Evolutionary conservation across 2,329 filamentous ascomycete genomes (phyloP), one percentile per base, ranked within the genome.

Genomic region (Sphaerulina musiva): DNA sequence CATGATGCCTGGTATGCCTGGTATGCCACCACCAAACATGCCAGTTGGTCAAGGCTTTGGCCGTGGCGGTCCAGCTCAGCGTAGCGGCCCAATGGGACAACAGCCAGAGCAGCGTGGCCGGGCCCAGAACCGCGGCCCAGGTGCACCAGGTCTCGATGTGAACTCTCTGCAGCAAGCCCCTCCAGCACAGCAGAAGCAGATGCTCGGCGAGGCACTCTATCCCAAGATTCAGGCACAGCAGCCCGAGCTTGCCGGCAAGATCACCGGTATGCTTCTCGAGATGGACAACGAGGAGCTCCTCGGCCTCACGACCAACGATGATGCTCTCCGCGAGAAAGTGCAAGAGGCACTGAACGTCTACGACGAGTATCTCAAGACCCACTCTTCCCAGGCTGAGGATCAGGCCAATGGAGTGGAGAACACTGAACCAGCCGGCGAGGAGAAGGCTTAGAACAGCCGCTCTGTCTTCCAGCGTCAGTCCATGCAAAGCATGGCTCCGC

Each of bases 251-350:
- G 93, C 93, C 59, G 93, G 93, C 71, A 98, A 98, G 85, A 97
- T 98, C 74, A 98, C 93, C 59, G 93, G 93, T 76, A 98, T 98
- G 93, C 86, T 98, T 68, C 77, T 98, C 67, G 93, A 98, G 82
- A 98, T 98, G 93, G 93, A 97, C 68, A 97, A 97, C 76, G 73
- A 80, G 54, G 93, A 98, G 79, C 80, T 98, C 66, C 81, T 98
- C 70, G 89, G 88, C 76, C 82, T 98, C 89, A 89, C 95, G 64
- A 88, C 92, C 71, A 90, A 97, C 69, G 90, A 96, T 46, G 76
- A 78, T 65, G 88, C 91, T 70, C 86, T 98, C 56, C 88, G 89
- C 72, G 83, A 85, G 73, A 98, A 98, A 86, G 93, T 98, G 57
- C 89, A 95, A 58, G 93, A 98, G 79, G 93, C 93, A 63, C 86